Percentiles rank a stretch among this genome's conserved stretches.
These are phyloP conservation scores for Candida nanaspora DNA, from an alignment of 805 yeast species.

Conservation along the genomic window DNA sequence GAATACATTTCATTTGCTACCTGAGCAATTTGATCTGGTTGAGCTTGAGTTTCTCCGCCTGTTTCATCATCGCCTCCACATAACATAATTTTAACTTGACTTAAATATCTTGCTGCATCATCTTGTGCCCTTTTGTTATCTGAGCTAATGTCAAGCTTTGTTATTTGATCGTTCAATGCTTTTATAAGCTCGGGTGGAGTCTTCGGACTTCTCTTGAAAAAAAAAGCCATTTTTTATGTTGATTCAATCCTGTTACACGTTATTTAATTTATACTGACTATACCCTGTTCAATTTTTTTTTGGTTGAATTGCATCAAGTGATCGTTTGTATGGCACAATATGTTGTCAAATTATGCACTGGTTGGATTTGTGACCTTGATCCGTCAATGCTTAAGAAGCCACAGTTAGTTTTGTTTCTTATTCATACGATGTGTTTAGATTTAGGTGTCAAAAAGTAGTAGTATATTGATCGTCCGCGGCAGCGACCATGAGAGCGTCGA, in stretches of 20 bases:
- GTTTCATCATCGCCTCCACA: constrained; percentile 47
- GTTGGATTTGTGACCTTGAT: no score
- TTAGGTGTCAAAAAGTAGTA: no score
- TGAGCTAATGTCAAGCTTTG: constrained; percentile 44
- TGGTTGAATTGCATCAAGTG: no score
- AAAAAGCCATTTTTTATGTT: constrained; percentile 59
- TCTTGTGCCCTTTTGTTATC: constrained; percentile 50
- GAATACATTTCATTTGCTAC: constrained; percentile 75
- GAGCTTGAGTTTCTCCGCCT: constrained; percentile 6
- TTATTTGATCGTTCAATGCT: constrained; percentile 64
- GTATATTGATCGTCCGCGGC: no score
- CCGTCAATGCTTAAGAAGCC: no score
- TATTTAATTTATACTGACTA: not conserved
- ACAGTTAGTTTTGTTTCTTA: no score
- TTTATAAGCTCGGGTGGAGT: constrained; percentile 81
- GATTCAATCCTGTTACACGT: no score
- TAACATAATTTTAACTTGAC: constrained; percentile 57
- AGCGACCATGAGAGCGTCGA: no score
- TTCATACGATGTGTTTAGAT: no score
- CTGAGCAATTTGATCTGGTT: constrained; percentile 67
- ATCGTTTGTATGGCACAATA: no score
- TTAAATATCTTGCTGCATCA: constrained; percentile 59
- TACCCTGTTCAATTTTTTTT: no score
- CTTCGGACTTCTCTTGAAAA: constrained; percentile 86
- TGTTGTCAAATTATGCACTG: no score